Percentiles rank a stretch among this genome's conserved stretches.
phyloP scores from a whole-genome alignment of 2,329 filamentous ascomycete genomes.

The Apiospora aurea region DNA sequence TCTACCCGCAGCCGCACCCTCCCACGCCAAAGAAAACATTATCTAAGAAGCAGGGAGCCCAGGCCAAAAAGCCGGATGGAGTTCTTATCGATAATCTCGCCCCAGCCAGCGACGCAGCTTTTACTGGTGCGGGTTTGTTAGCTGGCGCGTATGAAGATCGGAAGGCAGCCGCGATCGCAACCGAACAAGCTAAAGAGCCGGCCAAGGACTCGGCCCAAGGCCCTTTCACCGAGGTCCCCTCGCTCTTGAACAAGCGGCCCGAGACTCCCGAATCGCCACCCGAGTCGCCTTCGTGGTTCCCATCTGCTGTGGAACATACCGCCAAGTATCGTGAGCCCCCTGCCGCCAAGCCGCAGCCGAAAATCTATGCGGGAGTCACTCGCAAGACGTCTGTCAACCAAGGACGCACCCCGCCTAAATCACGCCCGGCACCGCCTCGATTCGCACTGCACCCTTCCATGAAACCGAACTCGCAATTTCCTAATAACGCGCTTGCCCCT shows the following conservation, averaged over 20 bases:
- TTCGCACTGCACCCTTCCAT: conserved; percentile 6
- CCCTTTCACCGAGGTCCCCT: conserved; percentile 65
- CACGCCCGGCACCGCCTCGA: conserved; percentile 24
- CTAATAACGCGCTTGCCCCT: conserved; percentile 4
- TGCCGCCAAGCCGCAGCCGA: conserved; percentile 31
- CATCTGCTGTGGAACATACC: conserved; percentile 45
- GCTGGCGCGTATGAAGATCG: conserved; percentile 57
- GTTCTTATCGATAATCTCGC: conserved; percentile 41
- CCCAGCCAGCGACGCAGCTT: conserved; percentile 48
- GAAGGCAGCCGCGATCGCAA: conserved; percentile 44
- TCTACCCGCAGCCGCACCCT: conserved; percentile 36
- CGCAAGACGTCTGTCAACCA: background rate
- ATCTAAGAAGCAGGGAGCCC: conserved; percentile 36
- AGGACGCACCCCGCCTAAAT: conserved; percentile 22
- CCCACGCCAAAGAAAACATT: conserved; percentile 37
- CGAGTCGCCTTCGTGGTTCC: conserved; percentile 45
- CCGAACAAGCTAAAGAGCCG: conserved; percentile 35
- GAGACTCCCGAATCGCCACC: conserved; percentile 25
- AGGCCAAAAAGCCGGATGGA: conserved; percentile 27
- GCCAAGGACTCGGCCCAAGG: conserved; percentile 40
- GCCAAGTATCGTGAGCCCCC: conserved; percentile 34
- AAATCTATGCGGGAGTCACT: conserved; percentile 24
- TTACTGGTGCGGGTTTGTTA: conserved; percentile 60
- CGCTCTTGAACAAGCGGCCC: conserved; percentile 56
- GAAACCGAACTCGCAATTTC: conserved; percentile 2